Conservation (phyloP, 129 eudicot genomes). For the Heracleum sosnowskyi region DNA sequence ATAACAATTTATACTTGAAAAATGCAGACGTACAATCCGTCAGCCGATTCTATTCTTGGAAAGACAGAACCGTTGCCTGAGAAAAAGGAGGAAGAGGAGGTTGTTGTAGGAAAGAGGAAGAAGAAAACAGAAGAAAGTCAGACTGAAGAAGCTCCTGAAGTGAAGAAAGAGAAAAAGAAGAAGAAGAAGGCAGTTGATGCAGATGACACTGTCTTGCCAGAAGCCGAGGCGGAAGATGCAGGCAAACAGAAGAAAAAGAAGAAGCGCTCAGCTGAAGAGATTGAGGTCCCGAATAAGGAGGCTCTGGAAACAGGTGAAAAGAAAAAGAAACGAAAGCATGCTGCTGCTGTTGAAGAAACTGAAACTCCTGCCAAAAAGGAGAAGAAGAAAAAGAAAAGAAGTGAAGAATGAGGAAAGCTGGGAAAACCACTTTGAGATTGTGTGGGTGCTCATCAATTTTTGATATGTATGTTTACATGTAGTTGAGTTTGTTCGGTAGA, state of each 20-base stretch:
- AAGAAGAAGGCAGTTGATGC: constrained; percentile 32
- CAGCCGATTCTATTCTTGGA: constrained; percentile 76
- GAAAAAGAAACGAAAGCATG: constrained; percentile 82
- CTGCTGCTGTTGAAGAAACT: constrained; percentile 40
- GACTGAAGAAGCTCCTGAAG: constrained; percentile 18
- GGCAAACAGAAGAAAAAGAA: constrained; percentile 53
- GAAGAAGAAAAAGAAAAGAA: constrained; percentile 55
- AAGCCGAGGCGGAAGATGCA: constrained; percentile 27
- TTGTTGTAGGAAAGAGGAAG: constrained; percentile 14
- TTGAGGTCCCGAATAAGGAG: constrained; percentile 16
- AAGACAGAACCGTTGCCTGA: constrained; percentile 44
- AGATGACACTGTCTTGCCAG: constrained; percentile 9
- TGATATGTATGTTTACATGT: background rate
- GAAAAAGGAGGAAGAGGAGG: constrained; percentile 28
- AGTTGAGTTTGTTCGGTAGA: background rate
- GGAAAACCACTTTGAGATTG: background rate
- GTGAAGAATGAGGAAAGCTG: constrained; percentile 14
- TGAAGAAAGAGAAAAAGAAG: constrained; percentile 52
- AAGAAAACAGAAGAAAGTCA: constrained; percentile 4
- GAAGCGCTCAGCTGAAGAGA: constrained; percentile 29
- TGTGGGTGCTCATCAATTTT: background rate
- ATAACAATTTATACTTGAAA: background rate
- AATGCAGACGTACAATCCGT: constrained; percentile 64
- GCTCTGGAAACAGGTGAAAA: constrained; percentile 26
- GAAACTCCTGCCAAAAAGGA: constrained; percentile 38